A percentile compares a stretch with the other conserved stretches of the same genome.
These are phyloP conservation scores for Fusarium stilboides DNA, from an alignment of 2,329 filamentous ascomycete species.

Conservation along the genomic window DNA sequence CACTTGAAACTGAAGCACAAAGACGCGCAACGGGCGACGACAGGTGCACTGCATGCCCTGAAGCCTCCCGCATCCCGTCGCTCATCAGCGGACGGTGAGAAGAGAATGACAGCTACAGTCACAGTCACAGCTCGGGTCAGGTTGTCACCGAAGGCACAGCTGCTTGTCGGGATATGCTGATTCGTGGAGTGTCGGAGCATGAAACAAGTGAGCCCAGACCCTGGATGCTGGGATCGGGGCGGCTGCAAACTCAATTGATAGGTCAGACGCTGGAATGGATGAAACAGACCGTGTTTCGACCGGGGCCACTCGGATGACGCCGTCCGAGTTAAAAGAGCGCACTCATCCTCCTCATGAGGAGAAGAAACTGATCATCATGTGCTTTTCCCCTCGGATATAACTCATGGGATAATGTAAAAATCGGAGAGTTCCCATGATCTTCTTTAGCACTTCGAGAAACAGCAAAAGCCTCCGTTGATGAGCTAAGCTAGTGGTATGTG, in stretches of 20 bases:
- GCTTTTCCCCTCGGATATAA: background rate
- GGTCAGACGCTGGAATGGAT: constrained; percentile 43
- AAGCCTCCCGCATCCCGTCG: constrained; percentile 7
- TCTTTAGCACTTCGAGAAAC: background rate
- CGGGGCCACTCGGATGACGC: constrained; percentile 43
- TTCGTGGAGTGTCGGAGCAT: constrained; percentile 45
- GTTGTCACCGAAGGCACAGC: constrained; percentile 1
- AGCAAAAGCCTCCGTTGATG: too few species aligned
- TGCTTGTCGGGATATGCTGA: constrained; percentile 29
- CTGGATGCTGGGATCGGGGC: constrained; percentile 46
- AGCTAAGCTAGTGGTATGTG: background rate
- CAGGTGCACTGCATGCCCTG: constrained; percentile 26
- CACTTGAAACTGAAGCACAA: constrained; percentile 31
- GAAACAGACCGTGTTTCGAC: constrained; percentile 52
- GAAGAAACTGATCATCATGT: constrained; percentile 18
- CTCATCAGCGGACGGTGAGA: too few species aligned
- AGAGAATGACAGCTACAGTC: background rate
- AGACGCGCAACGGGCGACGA: constrained; percentile 18
- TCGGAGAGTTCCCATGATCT: background rate
- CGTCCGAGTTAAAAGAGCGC: constrained; percentile 35
- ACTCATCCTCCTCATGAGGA: constrained; percentile 7
- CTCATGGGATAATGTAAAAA: background rate
- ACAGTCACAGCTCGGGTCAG: constrained; percentile 3
- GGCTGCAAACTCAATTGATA: constrained; percentile 47
- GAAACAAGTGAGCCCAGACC: constrained; percentile 49